Evolutionary conservation across 805 yeast genomes (phyloP).

Genomic region (Starmerella apis): DNA sequence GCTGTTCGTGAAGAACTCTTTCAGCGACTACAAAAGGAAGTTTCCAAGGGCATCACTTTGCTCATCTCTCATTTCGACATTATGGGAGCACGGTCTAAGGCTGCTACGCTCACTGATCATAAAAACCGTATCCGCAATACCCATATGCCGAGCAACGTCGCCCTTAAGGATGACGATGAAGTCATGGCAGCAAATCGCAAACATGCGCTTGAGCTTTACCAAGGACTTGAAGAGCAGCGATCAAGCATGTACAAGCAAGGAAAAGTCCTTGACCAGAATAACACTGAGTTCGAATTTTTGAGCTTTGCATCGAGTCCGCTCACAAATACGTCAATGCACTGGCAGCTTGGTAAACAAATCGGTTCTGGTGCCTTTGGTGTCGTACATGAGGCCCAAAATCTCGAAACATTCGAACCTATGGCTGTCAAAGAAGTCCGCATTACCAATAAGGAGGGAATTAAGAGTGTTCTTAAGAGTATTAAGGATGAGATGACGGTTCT

Average conservation of each 20-base stretch:
- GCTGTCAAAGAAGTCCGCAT: conserved; percentile 93
- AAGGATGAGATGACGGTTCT: conserved; percentile 94
- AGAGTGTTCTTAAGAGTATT: conserved; percentile 74
- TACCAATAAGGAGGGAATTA: conserved; percentile 76
- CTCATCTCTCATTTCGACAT: conserved; percentile 93
- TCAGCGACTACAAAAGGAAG: conserved; percentile 58
- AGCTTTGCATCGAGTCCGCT: conserved; percentile 80
- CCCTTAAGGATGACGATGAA: conserved; percentile 45
- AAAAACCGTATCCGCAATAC: conserved; percentile 26
- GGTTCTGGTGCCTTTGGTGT: conserved; percentile 96
- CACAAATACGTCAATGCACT: conserved; percentile 61
- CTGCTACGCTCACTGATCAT: conserved; percentile 36
- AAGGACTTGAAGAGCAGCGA: conserved; percentile 50
- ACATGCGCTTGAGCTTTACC: conserved; percentile 56
- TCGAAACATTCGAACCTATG: conserved; percentile 91
- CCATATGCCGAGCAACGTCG: conserved; percentile 31
- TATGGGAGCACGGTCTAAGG: conserved; percentile 92
- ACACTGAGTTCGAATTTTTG: conserved; percentile 76
- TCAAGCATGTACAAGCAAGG: conserved; percentile 54
- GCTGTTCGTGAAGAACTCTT: conserved; percentile 72
- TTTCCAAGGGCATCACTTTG: conserved; percentile 88
- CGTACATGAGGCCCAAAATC: conserved; percentile 81
- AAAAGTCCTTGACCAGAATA: conserved; percentile 76
- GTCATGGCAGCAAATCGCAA: conserved; percentile 50
- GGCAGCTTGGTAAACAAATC: conserved; percentile 91